These are phyloP conservation scores for Verbena officinalis DNA, from an alignment of 257 asterid species.

Conservation along the genomic window DNA sequence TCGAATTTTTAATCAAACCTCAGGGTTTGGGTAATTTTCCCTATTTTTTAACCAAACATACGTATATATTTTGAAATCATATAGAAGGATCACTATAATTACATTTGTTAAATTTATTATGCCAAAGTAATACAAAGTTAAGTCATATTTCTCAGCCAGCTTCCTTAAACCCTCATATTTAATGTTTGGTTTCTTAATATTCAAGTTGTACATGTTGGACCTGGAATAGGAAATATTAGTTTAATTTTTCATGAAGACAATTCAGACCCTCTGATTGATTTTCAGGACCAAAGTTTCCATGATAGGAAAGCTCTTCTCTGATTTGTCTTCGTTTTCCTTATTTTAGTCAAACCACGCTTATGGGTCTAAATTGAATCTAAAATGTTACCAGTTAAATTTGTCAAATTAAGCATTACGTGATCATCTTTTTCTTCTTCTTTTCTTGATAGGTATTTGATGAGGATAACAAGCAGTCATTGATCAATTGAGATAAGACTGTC, in stretches of 20 bases:
- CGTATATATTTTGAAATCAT: too few relatives aligned
- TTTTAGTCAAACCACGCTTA: not conserved
- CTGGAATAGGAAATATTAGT: not conserved
- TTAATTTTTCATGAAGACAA: not conserved
- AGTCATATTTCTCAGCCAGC: too few relatives aligned
- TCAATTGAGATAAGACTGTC: slow-evolving; percentile 16
- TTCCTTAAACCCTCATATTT: not conserved
- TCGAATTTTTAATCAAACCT: too few relatives aligned
- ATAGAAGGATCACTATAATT: too few relatives aligned
- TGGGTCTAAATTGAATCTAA: not conserved
- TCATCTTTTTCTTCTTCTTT: too few relatives aligned
- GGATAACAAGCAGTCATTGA: slow-evolving; percentile 23
- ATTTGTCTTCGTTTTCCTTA: not conserved
- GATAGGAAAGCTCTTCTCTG: not conserved
- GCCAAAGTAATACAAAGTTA: too few relatives aligned
- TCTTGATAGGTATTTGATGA: not conserved
- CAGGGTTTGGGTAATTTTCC: too few relatives aligned
- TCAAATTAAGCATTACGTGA: not conserved
- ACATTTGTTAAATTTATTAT: too few relatives aligned
- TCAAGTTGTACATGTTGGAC: not conserved
- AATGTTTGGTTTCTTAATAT: not conserved
- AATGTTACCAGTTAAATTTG: too few relatives aligned
- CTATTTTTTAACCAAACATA: too few relatives aligned
- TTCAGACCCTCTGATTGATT: not conserved
- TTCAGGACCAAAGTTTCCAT: not conserved